These are phyloP conservation scores for Cryomyces minteri DNA, from an alignment of 495 filamentous ascomycete species.

Conservation along the genomic window DNA sequence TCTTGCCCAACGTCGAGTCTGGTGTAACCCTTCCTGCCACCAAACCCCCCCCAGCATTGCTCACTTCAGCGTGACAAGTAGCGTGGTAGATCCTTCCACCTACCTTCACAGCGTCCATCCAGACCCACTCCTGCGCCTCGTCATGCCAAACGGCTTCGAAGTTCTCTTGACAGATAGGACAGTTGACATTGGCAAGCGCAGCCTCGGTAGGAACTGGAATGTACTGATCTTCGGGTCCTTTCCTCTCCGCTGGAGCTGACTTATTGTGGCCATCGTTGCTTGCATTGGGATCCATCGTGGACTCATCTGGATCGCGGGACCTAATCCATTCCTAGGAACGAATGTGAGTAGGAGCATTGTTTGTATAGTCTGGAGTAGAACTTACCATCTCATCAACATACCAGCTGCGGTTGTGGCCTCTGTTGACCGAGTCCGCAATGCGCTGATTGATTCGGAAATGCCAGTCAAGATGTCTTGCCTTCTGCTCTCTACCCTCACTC, in stretches of 20 bases:
- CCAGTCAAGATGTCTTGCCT: conserved; percentile 93
- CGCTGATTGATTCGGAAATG: conserved; percentile 89
- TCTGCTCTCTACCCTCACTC: conserved; percentile 61
- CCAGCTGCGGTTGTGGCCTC: conserved; percentile 79
- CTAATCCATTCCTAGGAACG: conserved; percentile 5
- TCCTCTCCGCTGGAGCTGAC: conserved; percentile 18
- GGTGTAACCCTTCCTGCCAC: conserved; percentile 13
- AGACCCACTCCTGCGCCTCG: conserved; percentile 88
- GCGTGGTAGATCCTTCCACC: conserved; percentile 76
- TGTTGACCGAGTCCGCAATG: conserved; percentile 59
- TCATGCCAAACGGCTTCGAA: conserved; percentile 82
- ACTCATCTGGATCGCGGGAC: conserved; percentile 26
- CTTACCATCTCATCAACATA: conserved; percentile 75
- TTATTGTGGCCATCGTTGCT: too few relatives aligned
- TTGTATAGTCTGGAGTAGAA: not conserved
- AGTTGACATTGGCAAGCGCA: conserved; percentile 47
- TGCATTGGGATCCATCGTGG: conserved; percentile 32
- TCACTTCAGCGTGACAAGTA: conserved; percentile 73
- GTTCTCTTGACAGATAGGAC: conserved; percentile 88
- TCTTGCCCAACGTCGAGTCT: conserved; percentile 19
- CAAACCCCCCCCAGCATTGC: conserved; percentile 30
- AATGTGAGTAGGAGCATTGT: not conserved
- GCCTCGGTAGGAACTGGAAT: conserved; percentile 70
- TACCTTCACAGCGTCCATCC: conserved; percentile 73
- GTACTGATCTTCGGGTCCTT: conserved; percentile 50